These are phyloP conservation scores for Rachicladosporium sp. DNA, from an alignment of 2,329 filamentous ascomycete genomes.

Conservation along the genomic window DNA sequence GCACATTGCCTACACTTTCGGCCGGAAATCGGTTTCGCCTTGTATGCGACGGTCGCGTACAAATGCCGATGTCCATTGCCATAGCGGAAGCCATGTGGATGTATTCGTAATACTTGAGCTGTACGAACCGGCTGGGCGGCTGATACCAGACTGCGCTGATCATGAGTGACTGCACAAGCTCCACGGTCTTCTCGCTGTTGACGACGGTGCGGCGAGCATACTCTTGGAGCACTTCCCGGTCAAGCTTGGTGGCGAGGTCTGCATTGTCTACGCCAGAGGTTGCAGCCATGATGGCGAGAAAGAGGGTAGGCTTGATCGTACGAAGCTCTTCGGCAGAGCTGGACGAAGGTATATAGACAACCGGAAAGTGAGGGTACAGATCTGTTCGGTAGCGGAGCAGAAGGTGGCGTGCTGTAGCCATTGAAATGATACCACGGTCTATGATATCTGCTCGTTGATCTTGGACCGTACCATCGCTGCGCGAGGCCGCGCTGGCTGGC, in stretches of 20 bases:
- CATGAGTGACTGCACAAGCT: conserved; percentile 39
- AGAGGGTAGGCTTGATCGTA: conserved; percentile 50
- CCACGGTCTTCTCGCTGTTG: conserved; percentile 39
- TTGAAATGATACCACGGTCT: conserved; percentile 47
- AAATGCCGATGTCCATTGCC: conserved; percentile 33
- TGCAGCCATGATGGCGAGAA: conserved; percentile 58
- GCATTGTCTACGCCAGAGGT: conserved; percentile 44
- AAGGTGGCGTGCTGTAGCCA: conserved; percentile 42
- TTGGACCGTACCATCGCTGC: too few species aligned
- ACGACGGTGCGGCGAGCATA: conserved; percentile 38
- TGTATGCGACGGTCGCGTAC: conserved; percentile 8
- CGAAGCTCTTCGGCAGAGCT: conserved; percentile 46
- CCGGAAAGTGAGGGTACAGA: conserved; percentile 51
- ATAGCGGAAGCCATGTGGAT: conserved; percentile 41
- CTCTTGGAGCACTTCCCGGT: conserved; percentile 36
- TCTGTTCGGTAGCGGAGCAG: conserved; percentile 47
- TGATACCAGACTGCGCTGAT: conserved; percentile 39
- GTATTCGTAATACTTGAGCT: conserved; percentile 39
- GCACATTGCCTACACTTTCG: conserved; percentile 6
- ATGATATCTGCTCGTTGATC: conserved; percentile 29
- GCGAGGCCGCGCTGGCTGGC: too few species aligned
- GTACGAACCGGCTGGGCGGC: conserved; percentile 33
- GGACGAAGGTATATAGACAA: conserved; percentile 46
- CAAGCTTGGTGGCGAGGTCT: conserved; percentile 31
- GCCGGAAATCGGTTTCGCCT: conserved; percentile 7